These are phyloP conservation scores for Annulohypoxylon bovei DNA, from an alignment of 495 filamentous ascomycete species.

Conservation along the genomic window DNA sequence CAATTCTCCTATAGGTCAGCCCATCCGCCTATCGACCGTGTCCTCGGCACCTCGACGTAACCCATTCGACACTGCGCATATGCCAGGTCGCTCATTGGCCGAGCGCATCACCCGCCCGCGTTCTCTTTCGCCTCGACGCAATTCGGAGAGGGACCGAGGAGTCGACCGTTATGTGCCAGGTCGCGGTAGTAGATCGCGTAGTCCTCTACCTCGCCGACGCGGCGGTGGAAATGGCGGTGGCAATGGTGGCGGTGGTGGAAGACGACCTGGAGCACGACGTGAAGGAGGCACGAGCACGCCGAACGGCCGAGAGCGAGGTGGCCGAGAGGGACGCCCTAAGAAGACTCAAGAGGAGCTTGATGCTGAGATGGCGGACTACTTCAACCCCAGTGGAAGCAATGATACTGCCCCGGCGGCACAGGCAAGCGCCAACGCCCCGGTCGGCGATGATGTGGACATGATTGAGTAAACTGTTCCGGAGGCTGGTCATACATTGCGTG, in stretches of 20 bases:
- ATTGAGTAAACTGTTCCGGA: slow-evolving; percentile 43
- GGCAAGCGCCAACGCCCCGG: slow-evolving; percentile 34
- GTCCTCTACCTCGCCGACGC: slow-evolving; percentile 56
- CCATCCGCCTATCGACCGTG: slow-evolving; percentile 80
- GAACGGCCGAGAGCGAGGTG: slow-evolving; percentile 48
- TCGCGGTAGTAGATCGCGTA: slow-evolving; percentile 60
- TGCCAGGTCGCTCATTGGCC: slow-evolving; percentile 70
- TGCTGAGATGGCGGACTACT: slow-evolving; percentile 97
- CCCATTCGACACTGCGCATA: slow-evolving; percentile 67
- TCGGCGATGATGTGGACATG: slow-evolving; percentile 53
- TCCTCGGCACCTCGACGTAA: slow-evolving; percentile 61
- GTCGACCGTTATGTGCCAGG: slow-evolving; percentile 89
- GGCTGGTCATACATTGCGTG: neutral
- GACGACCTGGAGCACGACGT: slow-evolving; percentile 62
- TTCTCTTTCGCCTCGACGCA: slow-evolving; percentile 62
- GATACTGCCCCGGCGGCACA: slow-evolving; percentile 35
- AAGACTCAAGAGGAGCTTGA: slow-evolving; percentile 95
- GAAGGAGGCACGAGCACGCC: slow-evolving; percentile 52
- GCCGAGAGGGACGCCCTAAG: slow-evolving; percentile 69
- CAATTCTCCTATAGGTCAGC: slow-evolving; percentile 65
- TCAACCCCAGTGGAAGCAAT: slow-evolving; percentile 60
- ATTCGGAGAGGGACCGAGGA: slow-evolving; percentile 73
- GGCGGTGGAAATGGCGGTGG: slow-evolving; percentile 39
- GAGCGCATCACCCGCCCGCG: slow-evolving; percentile 74
- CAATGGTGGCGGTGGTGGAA: slow-evolving; percentile 42